A percentile compares a stretch with the other conserved stretches of the same genome.
phyloP scores from a whole-genome alignment of 345 rosid species.

The Populus alba region DNA sequence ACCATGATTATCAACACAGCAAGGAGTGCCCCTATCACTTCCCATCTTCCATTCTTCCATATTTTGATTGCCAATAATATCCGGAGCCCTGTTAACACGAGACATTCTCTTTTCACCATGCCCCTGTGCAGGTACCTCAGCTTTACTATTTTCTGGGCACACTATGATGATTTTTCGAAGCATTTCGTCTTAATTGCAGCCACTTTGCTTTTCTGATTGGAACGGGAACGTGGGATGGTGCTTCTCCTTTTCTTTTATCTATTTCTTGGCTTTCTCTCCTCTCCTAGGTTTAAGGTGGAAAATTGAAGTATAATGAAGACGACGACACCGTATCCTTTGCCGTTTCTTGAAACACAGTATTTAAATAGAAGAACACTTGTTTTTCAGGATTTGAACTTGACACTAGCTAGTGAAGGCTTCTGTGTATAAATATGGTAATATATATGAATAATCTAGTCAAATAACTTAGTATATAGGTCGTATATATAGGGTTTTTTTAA shows the following conservation, averaged over 20 bases:
- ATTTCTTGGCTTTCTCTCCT: not conserved
- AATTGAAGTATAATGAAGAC: too few relatives aligned
- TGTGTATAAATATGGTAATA: too few relatives aligned
- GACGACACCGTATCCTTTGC: too few relatives aligned
- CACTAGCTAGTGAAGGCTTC: too few relatives aligned
- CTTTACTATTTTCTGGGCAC: constrained; percentile 13
- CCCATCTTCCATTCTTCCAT: not conserved
- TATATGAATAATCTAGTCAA: too few relatives aligned
- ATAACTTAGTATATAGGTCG: too few relatives aligned
- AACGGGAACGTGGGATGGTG: not conserved
- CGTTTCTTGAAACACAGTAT: too few relatives aligned
- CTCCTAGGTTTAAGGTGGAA: not conserved
- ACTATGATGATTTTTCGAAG: not conserved
- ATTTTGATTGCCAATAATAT: constrained; percentile 9
- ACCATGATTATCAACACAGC: too few relatives aligned
- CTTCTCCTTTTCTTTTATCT: too few relatives aligned
- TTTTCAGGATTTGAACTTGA: too few relatives aligned
- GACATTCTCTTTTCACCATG: constrained; percentile 16
- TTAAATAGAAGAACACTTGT: too few relatives aligned
- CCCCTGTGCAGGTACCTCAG: constrained; percentile 14
- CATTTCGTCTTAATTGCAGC: not conserved
- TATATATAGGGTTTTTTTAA: too few relatives aligned
- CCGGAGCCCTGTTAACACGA: constrained; percentile 28
- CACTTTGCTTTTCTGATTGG: not conserved
- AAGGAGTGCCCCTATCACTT: constrained; percentile 14